Percentiles rank a stretch among this genome's conserved stretches.
Evolutionary conservation across 176 grass and related monocot genomes (phyloP).

Genomic region (Cenchrus fungigraminus): DNA sequence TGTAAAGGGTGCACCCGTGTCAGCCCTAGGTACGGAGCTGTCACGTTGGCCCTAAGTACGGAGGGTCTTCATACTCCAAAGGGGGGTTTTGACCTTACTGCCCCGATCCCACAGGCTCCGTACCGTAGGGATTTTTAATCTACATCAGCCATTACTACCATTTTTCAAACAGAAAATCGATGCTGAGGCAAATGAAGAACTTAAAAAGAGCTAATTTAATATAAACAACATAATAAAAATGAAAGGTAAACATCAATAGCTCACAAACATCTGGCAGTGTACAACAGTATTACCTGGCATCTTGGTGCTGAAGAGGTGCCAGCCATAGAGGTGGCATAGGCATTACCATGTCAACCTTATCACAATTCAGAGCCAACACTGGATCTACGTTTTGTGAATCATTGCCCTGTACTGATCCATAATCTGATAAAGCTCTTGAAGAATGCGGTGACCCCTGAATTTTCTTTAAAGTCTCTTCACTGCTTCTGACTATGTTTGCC

Average conservation of each 20-base stretch:
- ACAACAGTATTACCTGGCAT: conserved; percentile 59
- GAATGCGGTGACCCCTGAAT: conserved; percentile 45
- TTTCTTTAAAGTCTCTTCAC: conserved; percentile 62
- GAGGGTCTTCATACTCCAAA: too few relatives aligned
- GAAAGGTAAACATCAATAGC: not conserved
- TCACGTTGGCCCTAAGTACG: too few relatives aligned
- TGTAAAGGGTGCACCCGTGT: too few relatives aligned
- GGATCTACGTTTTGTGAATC: conserved; percentile 41
- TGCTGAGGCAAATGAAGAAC: not conserved
- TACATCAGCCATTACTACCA: not conserved
- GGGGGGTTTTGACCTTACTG: too few relatives aligned
- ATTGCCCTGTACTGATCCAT: conserved; percentile 2
- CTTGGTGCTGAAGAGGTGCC: conserved; percentile 53
- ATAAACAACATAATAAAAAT: not conserved
- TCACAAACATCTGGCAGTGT: not conserved
- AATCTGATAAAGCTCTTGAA: conserved; percentile 39
- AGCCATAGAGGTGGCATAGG: conserved; percentile 84
- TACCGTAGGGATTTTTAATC: not conserved
- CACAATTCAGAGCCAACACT: conserved; percentile 33
- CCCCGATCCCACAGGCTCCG: too few relatives aligned
- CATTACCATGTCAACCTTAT: conserved; percentile 60
- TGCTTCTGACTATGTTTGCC: conserved; percentile 74
- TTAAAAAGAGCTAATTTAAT: not conserved
- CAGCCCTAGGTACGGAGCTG: too few relatives aligned
- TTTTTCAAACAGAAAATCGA: not conserved